These are phyloP conservation scores for Russula compacta DNA, from an alignment of 768 basidiomycete species.

Conservation along the genomic window DNA sequence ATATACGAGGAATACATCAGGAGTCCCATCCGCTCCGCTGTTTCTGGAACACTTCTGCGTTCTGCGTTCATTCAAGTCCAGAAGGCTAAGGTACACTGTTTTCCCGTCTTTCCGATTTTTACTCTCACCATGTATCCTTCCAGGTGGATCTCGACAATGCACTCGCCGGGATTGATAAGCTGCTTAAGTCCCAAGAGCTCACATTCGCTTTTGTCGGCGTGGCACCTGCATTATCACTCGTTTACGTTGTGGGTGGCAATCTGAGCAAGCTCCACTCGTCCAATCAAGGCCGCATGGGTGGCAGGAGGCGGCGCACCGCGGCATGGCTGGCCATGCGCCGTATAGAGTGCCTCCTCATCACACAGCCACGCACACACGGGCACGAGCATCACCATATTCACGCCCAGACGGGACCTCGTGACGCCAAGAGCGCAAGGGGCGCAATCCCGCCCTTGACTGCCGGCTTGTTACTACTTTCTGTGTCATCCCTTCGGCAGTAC, in stretches of 20 bases:
- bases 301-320: constrained; percentile 40
- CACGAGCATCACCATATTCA: constrained; percentile 8
- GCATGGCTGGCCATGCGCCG: constrained; percentile 72
- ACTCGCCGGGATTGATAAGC: constrained; percentile 81
- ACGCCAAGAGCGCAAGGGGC: constrained; percentile 20
- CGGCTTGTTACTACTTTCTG: constrained; percentile 64
- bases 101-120: neutral
- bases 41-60: constrained; percentile 73
- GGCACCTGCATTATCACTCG: constrained; percentile 75
- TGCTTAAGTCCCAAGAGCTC: constrained; percentile 88
- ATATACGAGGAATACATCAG: constrained; percentile 91
- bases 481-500: constrained; percentile 57
- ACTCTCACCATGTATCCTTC: neutral
- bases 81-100: constrained; percentile 75
- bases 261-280: constrained; percentile 41
- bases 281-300: constrained; percentile 48
- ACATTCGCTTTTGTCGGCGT: constrained; percentile 97
- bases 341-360: constrained; percentile 59
- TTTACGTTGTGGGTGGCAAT: constrained; percentile 58
- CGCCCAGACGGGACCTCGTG: neutral
- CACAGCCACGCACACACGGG: constrained; percentile 31
- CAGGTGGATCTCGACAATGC: constrained; percentile 92
- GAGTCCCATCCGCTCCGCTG: constrained; percentile 70
- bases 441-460: constrained; percentile 49
- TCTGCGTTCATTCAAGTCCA: constrained; percentile 89